These are phyloP conservation scores for Andrographis paniculata DNA, from an alignment of 305 asterid genomes.

Conservation along the genomic window DNA sequence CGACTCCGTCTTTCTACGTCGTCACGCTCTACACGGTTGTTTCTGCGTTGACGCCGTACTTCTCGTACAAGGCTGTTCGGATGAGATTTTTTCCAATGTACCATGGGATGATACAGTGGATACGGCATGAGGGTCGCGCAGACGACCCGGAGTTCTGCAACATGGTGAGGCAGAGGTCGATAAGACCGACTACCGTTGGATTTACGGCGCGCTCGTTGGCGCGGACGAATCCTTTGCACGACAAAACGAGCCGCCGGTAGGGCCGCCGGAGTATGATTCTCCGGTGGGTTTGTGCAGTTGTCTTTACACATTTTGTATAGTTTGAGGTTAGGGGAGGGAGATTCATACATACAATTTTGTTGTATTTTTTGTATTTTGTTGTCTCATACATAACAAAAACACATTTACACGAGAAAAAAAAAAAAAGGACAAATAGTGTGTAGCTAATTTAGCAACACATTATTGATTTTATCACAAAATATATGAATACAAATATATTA, in stretches of 20 bases:
- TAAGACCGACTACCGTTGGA: slow-evolving; percentile 67
- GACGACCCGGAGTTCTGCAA: slow-evolving; percentile 71
- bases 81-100: slow-evolving; percentile 87
- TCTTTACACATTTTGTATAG: too few relatives aligned
- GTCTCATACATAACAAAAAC: too few relatives aligned
- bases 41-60: slow-evolving; percentile 72
- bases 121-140: slow-evolving; percentile 57
- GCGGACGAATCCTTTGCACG: slow-evolving; percentile 50
- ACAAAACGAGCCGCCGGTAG: background rate
- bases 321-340: too few relatives aligned
- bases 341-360: too few relatives aligned
- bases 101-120: slow-evolving; percentile 93
- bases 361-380: too few relatives aligned
- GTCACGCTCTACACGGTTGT: slow-evolving; percentile 46
- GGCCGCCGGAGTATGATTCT: too few relatives aligned
- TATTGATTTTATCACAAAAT: too few relatives aligned
- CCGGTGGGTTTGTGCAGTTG: too few relatives aligned
- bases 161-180: slow-evolving; percentile 70
- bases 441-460: too few relatives aligned
- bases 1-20: slow-evolving; percentile 58
- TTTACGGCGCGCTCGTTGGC: slow-evolving; percentile 93
- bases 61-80: slow-evolving; percentile 52
- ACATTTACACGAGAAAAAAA: too few relatives aligned
- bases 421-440: too few relatives aligned
- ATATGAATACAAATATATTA: too few relatives aligned